Conservation (phyloP, 805 yeast species). For the Candida nemodendra region DNA sequence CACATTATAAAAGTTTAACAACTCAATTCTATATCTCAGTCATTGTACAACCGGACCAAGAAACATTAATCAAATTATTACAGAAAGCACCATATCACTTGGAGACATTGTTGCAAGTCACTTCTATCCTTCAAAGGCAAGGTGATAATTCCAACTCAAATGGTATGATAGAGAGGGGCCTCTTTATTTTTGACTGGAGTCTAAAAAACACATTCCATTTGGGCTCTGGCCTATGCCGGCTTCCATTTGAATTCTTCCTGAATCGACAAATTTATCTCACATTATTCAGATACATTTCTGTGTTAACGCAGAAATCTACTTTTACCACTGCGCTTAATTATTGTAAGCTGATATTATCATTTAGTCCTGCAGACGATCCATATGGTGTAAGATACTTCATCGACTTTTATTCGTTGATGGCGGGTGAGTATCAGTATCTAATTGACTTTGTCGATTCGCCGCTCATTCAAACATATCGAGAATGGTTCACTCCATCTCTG, state of each 20-base stretch:
- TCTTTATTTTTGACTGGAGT: constrained; percentile 77
- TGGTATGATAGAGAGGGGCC: constrained; percentile 71
- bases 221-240: constrained; percentile 55
- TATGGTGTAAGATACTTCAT: constrained; percentile 80
- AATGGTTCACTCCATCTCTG: constrained; percentile 74
- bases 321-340: constrained; percentile 74
- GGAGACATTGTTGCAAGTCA: constrained; percentile 75
- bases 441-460: constrained; percentile 57
- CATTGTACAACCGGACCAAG: constrained; percentile 76
- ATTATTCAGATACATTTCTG: constrained; percentile 66
- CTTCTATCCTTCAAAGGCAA: constrained; percentile 69
- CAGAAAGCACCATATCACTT: constrained; percentile 70
- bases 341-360: constrained; percentile 65
- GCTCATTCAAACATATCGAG: constrained; percentile 51
- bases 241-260: constrained; percentile 73
- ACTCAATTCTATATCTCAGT: constrained; percentile 56
- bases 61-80: constrained; percentile 58
- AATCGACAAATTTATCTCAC: constrained; percentile 78
- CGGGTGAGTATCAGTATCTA: constrained; percentile 63
- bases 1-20: constrained; percentile 34
- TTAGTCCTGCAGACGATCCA: constrained; percentile 78
- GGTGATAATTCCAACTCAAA: constrained; percentile 73
- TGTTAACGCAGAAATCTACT: constrained; percentile 74
- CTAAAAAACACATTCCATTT: constrained; percentile 60
- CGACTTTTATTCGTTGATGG: constrained; percentile 70